Evolutionary conservation across 257 asterid species (phyloP), one percentile per base, ranked within the genome.

Genomic region (Fraxinus pennsylvanica): DNA sequence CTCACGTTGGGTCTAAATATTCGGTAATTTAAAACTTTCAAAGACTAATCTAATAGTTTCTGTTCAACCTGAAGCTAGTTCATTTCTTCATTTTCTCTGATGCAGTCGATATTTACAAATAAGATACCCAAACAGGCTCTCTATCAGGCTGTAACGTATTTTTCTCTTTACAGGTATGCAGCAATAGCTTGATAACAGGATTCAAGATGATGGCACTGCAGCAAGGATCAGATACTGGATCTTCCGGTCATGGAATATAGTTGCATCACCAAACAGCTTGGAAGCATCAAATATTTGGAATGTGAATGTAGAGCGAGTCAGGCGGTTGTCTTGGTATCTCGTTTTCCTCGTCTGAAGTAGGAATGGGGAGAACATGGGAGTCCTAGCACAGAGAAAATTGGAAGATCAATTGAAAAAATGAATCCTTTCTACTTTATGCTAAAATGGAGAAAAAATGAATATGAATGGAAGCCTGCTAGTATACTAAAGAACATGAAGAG

Each of bases 271-370:
- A 27, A 63, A 27, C 32, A 10, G 12, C 36, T 63, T 63, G 7
- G 69, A 25, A 22, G 35, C n/a, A 63, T 63, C 69, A 63, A 4
- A 43, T 43, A 38, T 25, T 39, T 2, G 57, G 78, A 33, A 87
- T 76, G 76, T 82, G 87, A 76, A 85, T 84, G 41, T 81, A 65
- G 59, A 85, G 91, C 17, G 83, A 86, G 35, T 77, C 86, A 39
- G 81, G 81, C 75, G 63, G 84, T 13, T 33, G 85, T 45, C 22
- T 70, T 9, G 88, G 87, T 30, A 82, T 29, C 73, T 82, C 93
- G 74, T 63, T 81, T 82, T 78, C 91, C 73, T 80, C 87, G 6
- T 80, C 84, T 0, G 84, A 77, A 15, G 83, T 45, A 25, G 75
- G 74, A 2, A 33, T 52, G 5, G 47, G 79, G 52, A 41, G 52